Evolutionary conservation across 2,329 filamentous ascomycete genomes (phyloP), one percentile per base, ranked within the genome.

Genomic region (Ophiocordyceps sinensis): DNA sequence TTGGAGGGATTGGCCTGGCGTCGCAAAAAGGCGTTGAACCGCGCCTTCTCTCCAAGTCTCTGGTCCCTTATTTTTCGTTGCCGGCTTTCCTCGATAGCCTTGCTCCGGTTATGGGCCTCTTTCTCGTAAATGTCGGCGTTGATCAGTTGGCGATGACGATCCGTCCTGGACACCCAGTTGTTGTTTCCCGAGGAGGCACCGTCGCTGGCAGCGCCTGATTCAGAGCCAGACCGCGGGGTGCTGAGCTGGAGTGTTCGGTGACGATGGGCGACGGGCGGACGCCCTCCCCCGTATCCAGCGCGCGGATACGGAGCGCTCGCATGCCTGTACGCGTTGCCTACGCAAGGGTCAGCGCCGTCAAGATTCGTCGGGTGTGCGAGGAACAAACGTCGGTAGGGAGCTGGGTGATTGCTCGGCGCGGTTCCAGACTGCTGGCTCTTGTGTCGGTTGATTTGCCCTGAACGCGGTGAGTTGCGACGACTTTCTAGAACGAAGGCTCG

Each of bases 91-190:
- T 85, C 81, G 36, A 88, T 82, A 11, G 81, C 82, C 53, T 77
- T 80, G 10, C 74, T 66, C 36, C 83, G 75, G 28, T 73, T 73
- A 54, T 84, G 75, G 11, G 72, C 69, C 45, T 85, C 79, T 56
- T 85, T 81, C 47, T 87, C 79, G 56, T 82, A 91, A 1, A 89
- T 74, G 14, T 76, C 75, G 17, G 80, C 75, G 55, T 89, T 93
- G 60, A 93, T 91, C 34, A 93, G 66, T 58, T 93, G 85, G 55
- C 84, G 74, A 55, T 88, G 83, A 39, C 82, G 80, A 56, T 84
- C 83, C 39, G 70, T 80, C 55, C 79, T 83, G 6, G 78, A 74
- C 35, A 91, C 73, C 77, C 82, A 89, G 3, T 53, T 28, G 54
- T 44, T 9, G 47, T 50, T 26, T 46, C 51, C 41, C 31, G 43